Conservation (phyloP, 352 stramenopile species). For the Phytophthora quininea region DNA sequence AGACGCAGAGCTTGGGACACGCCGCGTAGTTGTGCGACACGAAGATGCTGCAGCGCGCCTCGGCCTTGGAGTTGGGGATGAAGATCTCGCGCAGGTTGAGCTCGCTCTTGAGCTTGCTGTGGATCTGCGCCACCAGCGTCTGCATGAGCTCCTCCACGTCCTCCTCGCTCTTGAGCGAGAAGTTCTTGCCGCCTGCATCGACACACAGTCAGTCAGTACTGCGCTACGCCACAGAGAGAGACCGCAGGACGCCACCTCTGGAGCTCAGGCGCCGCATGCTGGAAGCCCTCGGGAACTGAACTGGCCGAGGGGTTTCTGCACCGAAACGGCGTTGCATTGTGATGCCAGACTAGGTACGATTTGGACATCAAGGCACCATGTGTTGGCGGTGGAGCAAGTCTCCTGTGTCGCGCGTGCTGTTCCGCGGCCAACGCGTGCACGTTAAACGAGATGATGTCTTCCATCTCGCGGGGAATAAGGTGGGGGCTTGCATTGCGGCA, state of each 20-base stretch:
- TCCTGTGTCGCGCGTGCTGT: conserved; percentile 66
- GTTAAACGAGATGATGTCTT: conserved; percentile 88
- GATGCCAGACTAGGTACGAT: neutral
- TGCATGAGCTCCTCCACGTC: conserved; percentile 88
- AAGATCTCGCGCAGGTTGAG: conserved; percentile 85
- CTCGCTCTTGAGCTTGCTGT: conserved; percentile 87
- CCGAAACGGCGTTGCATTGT: conserved; percentile 24
- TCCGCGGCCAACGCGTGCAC: conserved; percentile 71
- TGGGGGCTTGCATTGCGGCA: conserved; percentile 9
- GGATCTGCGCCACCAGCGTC: conserved; percentile 82
- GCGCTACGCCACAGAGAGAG: too few relatives aligned
- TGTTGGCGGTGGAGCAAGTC: conserved; percentile 39
- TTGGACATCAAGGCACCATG: too few relatives aligned
- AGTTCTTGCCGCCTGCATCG: conserved; percentile 63
- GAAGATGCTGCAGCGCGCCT: conserved; percentile 88
- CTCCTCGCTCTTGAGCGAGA: conserved; percentile 81
- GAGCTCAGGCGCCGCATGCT: conserved; percentile 65
- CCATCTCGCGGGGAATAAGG: conserved; percentile 87
- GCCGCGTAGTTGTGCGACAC: conserved; percentile 82
- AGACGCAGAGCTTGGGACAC: conserved; percentile 83
- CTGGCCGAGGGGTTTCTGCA: conserved; percentile 1
- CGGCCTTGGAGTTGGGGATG: conserved; percentile 88
- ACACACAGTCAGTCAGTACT: neutral
- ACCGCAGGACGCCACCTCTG: conserved; percentile 30
- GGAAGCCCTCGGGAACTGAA: neutral